Conservation (phyloP, 2,329 filamentous ascomycete genomes). For the Ophiostoma sp. region DNA sequence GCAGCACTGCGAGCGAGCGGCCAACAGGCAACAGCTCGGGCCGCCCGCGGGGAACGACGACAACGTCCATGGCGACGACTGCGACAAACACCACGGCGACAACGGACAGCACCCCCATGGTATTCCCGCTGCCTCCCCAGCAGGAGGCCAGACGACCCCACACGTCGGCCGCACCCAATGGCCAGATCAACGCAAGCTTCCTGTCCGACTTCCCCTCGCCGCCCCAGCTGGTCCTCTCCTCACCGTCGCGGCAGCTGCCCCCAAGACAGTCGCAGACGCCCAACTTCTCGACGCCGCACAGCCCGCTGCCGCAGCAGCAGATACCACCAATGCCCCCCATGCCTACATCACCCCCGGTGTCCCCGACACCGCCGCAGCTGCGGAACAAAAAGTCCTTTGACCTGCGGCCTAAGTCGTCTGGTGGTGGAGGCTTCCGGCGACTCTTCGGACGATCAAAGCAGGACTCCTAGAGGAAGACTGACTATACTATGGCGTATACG, state of each 20-base stretch:
- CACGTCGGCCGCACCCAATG: conserved; percentile 1
- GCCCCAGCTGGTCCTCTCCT: background rate
- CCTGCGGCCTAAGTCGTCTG: conserved; percentile 24
- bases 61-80: background rate
- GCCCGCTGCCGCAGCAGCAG: background rate
- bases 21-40: background rate
- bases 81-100: background rate
- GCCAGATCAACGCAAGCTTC: background rate
- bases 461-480: background rate
- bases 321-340: background rate
- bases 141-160: background rate
- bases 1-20: background rate
- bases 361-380: conserved; percentile 18
- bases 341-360: conserved; percentile 15
- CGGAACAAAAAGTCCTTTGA: conserved; percentile 21
- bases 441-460: conserved; percentile 25
- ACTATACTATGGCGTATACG: background rate
- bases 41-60: conserved; percentile 3
- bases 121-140: conserved; percentile 6
- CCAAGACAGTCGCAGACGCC: background rate
- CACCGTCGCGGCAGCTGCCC: conserved; percentile 8
- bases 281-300: conserved; percentile 1
- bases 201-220: conserved; percentile 12
- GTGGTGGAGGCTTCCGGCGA: conserved; percentile 23
- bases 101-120: background rate